Percentiles rank a stretch among this genome's conserved stretches.
These are phyloP conservation scores for Penicillium sp. DNA, from an alignment of 2,329 filamentous ascomycete genomes.

Conservation along the genomic window DNA sequence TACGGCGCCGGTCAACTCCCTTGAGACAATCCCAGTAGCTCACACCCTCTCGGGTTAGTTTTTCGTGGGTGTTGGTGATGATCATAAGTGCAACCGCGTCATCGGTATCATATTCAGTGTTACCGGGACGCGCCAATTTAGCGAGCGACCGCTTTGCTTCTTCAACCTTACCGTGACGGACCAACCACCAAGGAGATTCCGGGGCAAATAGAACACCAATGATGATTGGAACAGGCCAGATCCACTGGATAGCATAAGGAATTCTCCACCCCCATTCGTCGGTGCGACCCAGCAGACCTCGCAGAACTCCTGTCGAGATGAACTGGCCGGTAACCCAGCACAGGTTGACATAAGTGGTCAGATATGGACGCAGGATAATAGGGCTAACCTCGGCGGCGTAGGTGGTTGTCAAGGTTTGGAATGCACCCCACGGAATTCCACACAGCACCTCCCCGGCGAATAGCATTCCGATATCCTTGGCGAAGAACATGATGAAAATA, in stretches of 20 bases:
- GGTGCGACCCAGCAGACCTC: constrained; percentile 34
- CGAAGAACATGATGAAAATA: constrained; percentile 49
- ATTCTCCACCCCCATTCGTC: constrained; percentile 35
- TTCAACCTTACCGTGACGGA: constrained; percentile 32
- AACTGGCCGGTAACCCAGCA: constrained; percentile 46
- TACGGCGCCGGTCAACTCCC: constrained; percentile 34
- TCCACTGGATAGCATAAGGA: constrained; percentile 35
- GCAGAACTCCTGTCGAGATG: constrained; percentile 36
- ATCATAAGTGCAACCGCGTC: neutral
- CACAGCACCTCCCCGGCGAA: neutral
- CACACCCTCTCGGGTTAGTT: neutral
- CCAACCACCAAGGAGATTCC: constrained; percentile 38
- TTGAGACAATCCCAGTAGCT: constrained; percentile 29
- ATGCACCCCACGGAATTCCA: neutral
- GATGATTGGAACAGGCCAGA: constrained; percentile 22
- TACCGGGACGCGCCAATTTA: neutral
- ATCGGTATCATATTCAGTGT: neutral
- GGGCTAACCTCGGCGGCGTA: constrained; percentile 21
- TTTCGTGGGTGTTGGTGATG: neutral
- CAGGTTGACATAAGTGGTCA: constrained; percentile 40
- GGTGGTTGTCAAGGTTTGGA: neutral
- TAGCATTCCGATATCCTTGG: neutral
- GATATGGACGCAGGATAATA: constrained; percentile 35
- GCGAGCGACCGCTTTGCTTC: constrained; percentile 22
- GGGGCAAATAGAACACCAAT: constrained; percentile 30